phyloP scores from a whole-genome alignment of 352 stramenopile species.

The Globisporangium alternatum region DNA sequence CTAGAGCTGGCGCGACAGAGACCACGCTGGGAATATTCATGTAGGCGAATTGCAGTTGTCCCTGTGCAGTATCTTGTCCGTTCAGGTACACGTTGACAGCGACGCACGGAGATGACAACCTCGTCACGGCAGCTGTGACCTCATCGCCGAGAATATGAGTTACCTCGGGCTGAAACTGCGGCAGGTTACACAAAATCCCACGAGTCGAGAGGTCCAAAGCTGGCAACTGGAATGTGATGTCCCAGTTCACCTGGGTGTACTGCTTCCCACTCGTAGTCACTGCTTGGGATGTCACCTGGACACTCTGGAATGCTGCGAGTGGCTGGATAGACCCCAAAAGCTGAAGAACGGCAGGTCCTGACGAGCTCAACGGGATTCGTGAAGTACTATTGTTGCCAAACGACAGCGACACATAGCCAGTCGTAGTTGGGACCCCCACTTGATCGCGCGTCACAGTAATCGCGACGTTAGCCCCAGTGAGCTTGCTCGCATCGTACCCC shows the following conservation, averaged over 20 bases:
- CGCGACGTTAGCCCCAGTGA: constrained; percentile 15
- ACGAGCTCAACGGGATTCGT: constrained; percentile 7
- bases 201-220: not conserved
- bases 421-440: constrained; percentile 8
- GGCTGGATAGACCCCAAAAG: not conserved
- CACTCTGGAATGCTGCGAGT: constrained; percentile 1
- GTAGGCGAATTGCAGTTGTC: constrained; percentile 20
- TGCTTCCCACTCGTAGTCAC: not conserved
- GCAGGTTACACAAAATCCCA: constrained; percentile 13
- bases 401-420: not conserved
- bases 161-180: constrained; percentile 17
- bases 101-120: constrained; percentile 22
- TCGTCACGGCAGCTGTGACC: constrained; percentile 20
- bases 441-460: constrained; percentile 14
- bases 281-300: not conserved
- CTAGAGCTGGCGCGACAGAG: constrained; percentile 22
- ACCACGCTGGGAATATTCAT: constrained; percentile 27
- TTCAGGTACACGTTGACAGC: constrained; percentile 26
- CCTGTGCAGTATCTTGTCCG: constrained; percentile 19
- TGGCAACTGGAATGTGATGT: constrained; percentile 12
- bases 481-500: constrained; percentile 6
- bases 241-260: constrained; percentile 16
- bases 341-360: not conserved
- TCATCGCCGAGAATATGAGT: constrained; percentile 22
- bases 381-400: not conserved